Conservation (phyloP, 2,329 filamentous ascomycete genomes). For the Xylariaceae sp. region DNA sequence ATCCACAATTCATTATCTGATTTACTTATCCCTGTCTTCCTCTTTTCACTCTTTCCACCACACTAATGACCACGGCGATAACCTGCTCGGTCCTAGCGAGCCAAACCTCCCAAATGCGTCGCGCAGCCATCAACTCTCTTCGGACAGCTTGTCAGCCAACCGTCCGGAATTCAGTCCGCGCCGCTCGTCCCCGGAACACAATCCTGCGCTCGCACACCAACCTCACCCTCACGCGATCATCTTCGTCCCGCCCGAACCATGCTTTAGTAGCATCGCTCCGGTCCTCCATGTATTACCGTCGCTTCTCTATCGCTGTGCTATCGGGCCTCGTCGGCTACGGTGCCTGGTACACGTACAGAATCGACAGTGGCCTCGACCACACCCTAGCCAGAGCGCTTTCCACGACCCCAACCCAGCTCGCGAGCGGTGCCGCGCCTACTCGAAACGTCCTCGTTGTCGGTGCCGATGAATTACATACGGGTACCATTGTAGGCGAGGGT, state of each 20-base stretch:
- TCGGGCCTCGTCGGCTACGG: conserved; percentile 69
- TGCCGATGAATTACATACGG: conserved; percentile 83
- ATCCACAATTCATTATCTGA: conserved; percentile 11
- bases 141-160: conserved; percentile 62
- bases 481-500: conserved; percentile 75
- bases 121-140: conserved; percentile 61
- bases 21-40: conserved; percentile 10
- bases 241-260: conserved; percentile 33
- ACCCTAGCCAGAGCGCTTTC: conserved; percentile 36
- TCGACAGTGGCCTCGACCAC: conserved; percentile 33
- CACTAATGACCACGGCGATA: conserved; percentile 10
- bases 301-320: conserved; percentile 60
- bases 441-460: conserved; percentile 79
- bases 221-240: conserved; percentile 37
- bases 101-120: conserved; percentile 54
- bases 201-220: conserved; percentile 27
- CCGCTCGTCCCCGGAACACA: conserved; percentile 38
- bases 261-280: conserved; percentile 46
- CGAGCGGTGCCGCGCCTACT: conserved; percentile 41
- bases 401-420: conserved; percentile 33
- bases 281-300: conserved; percentile 71
- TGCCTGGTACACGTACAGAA: conserved; percentile 68
- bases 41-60: conserved; percentile 12
- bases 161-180: conserved; percentile 54
- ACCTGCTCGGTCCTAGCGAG: conserved; percentile 17